Evolutionary conservation across 495 filamentous ascomycete species (phyloP).

Genomic region (Evernia prunastri): DNA sequence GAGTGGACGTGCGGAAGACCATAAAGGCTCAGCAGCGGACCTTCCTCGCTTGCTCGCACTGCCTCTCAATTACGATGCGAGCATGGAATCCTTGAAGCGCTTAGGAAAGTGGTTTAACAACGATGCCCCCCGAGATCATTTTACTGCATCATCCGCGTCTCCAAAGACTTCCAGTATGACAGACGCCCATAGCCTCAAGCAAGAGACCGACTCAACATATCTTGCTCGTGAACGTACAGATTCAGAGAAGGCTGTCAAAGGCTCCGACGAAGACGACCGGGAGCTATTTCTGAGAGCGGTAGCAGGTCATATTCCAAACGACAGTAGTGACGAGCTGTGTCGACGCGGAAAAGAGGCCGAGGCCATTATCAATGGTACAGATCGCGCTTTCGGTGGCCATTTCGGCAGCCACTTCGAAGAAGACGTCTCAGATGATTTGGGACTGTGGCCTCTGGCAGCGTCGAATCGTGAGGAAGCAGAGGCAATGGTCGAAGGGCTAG

Average conservation of each 20-base stretch:
- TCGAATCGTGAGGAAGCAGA: not conserved
- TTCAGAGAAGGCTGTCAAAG: constrained; percentile 4
- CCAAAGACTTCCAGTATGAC: not conserved
- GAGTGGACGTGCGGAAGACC: not conserved
- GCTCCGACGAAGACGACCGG: not conserved
- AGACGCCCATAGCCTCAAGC: not conserved
- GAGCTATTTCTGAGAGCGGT: not conserved
- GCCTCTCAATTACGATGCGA: not conserved
- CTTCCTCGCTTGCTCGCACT: not conserved
- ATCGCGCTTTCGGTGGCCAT: not conserved
- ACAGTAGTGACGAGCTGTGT: not conserved
- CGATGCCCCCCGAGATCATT: not conserved
- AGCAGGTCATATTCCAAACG: not conserved
- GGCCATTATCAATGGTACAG: not conserved
- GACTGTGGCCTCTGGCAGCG: not conserved
- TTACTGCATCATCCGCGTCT: not conserved
- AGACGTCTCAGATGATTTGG: not conserved
- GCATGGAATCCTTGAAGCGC: not conserved
- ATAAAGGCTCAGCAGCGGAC: not conserved
- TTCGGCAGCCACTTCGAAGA: not conserved
- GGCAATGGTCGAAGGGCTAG: not conserved
- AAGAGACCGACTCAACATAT: not conserved
- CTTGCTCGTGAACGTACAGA: not conserved
- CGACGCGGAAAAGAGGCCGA: not conserved
- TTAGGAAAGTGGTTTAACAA: not conserved